Conservation (phyloP, 805 yeast genomes). For the Pichia thaimueangensis region DNA sequence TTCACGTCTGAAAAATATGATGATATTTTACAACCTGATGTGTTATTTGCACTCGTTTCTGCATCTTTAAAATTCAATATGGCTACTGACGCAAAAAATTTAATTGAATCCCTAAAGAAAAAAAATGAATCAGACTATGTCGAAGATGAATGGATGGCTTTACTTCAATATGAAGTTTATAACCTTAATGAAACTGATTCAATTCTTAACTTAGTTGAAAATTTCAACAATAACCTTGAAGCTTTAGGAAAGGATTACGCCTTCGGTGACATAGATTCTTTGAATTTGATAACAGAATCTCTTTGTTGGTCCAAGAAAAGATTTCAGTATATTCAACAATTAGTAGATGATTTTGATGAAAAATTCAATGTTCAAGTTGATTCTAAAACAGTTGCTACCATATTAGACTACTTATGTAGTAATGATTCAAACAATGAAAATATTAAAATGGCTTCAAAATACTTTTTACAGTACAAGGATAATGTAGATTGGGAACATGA, state of each 20-base stretch:
- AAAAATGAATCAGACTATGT: constrained; percentile 13
- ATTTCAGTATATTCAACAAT: constrained; percentile 19
- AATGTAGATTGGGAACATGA: constrained; percentile 39
- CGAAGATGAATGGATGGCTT: constrained; percentile 23
- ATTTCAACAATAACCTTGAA: constrained; percentile 14
- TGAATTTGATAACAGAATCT: constrained; percentile 22
- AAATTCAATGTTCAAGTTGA: constrained; percentile 30
- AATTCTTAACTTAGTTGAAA: constrained; percentile 28
- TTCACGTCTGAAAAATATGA: constrained; percentile 17
- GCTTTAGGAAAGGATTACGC: constrained; percentile 14
- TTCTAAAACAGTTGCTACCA: constrained; percentile 30
- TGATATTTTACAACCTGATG: constrained; percentile 21
- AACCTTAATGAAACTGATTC: constrained; percentile 7
- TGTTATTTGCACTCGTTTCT: constrained; percentile 22
- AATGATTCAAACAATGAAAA: constrained; percentile 3
- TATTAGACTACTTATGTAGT: constrained; percentile 26
- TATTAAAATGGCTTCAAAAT: constrained; percentile 5
- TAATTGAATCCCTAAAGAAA: constrained; percentile 14
- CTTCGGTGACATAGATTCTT: constrained; percentile 21
- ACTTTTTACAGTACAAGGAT: constrained; percentile 24
- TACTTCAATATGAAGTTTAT: constrained; percentile 20
- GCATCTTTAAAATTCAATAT: constrained; percentile 22
- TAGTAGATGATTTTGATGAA: constrained; percentile 27
- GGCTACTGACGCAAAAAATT: constrained; percentile 14
- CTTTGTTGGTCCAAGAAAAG: constrained; percentile 26